Evolutionary conservation across 768 basidiomycete genomes (phyloP).

Genomic region (Pleurotus eryngii): DNA sequence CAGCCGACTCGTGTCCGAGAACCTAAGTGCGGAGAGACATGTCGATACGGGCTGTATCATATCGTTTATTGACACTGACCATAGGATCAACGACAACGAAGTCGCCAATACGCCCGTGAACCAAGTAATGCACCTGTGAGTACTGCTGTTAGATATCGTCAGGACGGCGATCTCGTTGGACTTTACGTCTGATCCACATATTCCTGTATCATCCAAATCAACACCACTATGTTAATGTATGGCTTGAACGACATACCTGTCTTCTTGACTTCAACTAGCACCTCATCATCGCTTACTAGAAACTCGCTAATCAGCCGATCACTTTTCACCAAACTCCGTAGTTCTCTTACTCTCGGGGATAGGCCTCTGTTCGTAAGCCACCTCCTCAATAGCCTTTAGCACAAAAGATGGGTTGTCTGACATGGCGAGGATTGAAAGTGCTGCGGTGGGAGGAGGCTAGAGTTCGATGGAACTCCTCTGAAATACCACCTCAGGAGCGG

Average conservation of each 20-base stretch:
- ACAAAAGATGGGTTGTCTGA: conserved; percentile 80
- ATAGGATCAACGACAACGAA: conserved; percentile 80
- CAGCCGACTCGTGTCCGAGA: conserved; percentile 92
- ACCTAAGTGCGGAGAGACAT: conserved; percentile 45
- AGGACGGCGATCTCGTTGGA: conserved; percentile 10
- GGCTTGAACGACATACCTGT: conserved; percentile 53
- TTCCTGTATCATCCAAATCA: conserved; percentile 46
- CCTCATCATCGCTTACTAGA: conserved; percentile 68
- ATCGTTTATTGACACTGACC: conserved; percentile 35
- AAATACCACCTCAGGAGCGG: neutral
- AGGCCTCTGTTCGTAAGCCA: conserved; percentile 70
- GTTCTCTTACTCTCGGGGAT: conserved; percentile 62
- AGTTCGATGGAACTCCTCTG: neutral
- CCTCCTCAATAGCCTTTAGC: conserved; percentile 62
- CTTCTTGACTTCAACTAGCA: conserved; percentile 88
- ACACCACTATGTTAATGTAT: neutral
- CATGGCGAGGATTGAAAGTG: conserved; percentile 34
- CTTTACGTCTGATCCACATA: conserved; percentile 85
- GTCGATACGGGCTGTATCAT: neutral
- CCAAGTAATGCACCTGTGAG: conserved; percentile 69
- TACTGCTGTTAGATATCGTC: conserved; percentile 9
- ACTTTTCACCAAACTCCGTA: neutral
- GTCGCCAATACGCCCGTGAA: conserved; percentile 76
- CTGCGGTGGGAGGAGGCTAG: neutral
- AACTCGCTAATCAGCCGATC: conserved; percentile 3